Percentiles rank a stretch among this genome's conserved stretches.
Conservation (phyloP, 1,284 basidiomycete genomes). For the Peniophora sp. region DNA sequence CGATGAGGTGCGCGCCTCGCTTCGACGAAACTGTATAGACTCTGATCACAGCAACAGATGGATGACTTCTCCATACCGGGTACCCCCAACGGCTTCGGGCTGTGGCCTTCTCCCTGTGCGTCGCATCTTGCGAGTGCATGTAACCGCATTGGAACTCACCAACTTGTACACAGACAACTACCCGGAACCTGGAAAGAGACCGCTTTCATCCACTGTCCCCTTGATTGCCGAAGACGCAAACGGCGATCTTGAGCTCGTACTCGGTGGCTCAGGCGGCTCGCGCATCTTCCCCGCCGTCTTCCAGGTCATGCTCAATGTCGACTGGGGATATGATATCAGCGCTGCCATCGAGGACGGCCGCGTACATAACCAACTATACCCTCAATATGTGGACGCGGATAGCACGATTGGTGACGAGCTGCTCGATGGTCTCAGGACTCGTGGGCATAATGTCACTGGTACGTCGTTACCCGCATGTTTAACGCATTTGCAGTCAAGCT, state of each 20-base stretch:
- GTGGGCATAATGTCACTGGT: slow-evolving; percentile 65
- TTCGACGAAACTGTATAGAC: too few species aligned
- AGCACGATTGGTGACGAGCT: slow-evolving; percentile 45
- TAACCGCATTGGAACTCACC: too few species aligned
- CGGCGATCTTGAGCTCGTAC: slow-evolving; percentile 61
- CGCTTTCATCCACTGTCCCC: slow-evolving; percentile 78
- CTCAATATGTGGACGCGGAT: slow-evolving; percentile 59
- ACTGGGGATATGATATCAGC: slow-evolving; percentile 76
- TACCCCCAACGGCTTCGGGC: slow-evolving; percentile 72
- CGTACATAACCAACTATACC: slow-evolving; percentile 90
- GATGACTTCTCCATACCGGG: slow-evolving; percentile 88
- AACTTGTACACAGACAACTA: slow-evolving; percentile 91
- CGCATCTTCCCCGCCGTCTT: slow-evolving; percentile 79
- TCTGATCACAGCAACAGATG: slow-evolving; percentile 36
- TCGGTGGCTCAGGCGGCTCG: slow-evolving; percentile 85
- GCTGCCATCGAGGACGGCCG: slow-evolving; percentile 79
- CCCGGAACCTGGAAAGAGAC: slow-evolving; percentile 79
- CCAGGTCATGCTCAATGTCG: slow-evolving; percentile 74
- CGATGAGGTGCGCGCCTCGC: slow-evolving; percentile 51
- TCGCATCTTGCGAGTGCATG: slow-evolving; percentile 5
- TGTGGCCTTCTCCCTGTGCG: slow-evolving; percentile 79
- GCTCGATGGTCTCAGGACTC: slow-evolving; percentile 44
- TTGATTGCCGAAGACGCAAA: slow-evolving; percentile 72
- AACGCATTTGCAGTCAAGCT: slow-evolving; percentile 6
- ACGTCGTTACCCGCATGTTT: slow-evolving; percentile 29